Evolutionary conservation across 768 basidiomycete species (phyloP).

Genomic region (Daedaleopsis sinensis): DNA sequence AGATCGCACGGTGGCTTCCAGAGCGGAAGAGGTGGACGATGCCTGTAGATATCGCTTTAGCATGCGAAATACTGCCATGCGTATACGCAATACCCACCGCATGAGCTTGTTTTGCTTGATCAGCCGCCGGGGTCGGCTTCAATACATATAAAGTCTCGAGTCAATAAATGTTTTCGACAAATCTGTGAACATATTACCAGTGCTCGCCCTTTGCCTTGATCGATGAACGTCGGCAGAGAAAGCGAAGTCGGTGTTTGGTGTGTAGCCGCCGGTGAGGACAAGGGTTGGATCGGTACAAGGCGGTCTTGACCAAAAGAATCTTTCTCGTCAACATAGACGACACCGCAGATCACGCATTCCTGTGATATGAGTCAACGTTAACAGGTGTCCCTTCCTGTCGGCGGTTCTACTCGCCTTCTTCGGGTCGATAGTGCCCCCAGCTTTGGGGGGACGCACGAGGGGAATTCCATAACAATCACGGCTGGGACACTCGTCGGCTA

Average conservation of each 20-base stretch:
- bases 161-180: too few relatives aligned
- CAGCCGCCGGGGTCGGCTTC: not conserved
- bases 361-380: constrained; percentile 28
- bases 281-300: constrained; percentile 22
- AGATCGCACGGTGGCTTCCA: constrained; percentile 45
- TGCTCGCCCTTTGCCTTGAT: constrained; percentile 12
- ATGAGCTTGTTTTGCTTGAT: not conserved
- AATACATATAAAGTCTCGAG: not conserved
- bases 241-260: not conserved
- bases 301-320: constrained; percentile 54
- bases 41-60: not conserved
- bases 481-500: constrained; percentile 84
- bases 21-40: constrained; percentile 24
- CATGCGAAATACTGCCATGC: not conserved
- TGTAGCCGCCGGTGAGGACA: not conserved
- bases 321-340: constrained; percentile 57
- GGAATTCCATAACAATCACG: constrained; percentile 75
- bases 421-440: constrained; percentile 60
- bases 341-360: constrained; percentile 81
- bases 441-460: constrained; percentile 77
- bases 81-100: not conserved
- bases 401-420: constrained; percentile 53
- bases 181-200: not conserved
- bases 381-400: not conserved
- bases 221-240: not conserved